phyloP scores from a whole-genome alignment of 306 rosid species.

The Luffa acutangula region DNA sequence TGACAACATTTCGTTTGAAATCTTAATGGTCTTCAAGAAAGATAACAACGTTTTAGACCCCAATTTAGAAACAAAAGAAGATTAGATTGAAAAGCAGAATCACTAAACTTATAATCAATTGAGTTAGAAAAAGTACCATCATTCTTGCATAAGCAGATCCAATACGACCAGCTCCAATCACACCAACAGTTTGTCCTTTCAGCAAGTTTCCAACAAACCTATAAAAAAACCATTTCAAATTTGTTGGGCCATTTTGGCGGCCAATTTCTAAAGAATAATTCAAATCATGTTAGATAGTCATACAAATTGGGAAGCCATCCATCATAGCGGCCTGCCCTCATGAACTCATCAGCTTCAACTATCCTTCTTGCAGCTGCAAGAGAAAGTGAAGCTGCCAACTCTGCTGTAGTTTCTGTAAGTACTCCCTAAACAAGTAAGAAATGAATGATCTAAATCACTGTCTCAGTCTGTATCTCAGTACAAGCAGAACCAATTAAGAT shows the following conservation, averaged over 20 bases:
- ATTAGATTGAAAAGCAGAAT: neutral
- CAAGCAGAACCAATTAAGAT: neutral
- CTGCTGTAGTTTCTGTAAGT: slow-evolving; percentile 96
- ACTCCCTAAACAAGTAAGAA: slow-evolving; percentile 62
- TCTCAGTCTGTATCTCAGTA: neutral
- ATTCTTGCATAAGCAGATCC: slow-evolving; percentile 99
- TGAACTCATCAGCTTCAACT: slow-evolving; percentile 96
- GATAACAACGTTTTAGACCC: neutral
- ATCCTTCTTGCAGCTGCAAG: slow-evolving; percentile 92
- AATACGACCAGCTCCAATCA: slow-evolving; percentile 97
- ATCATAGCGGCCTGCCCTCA: slow-evolving; percentile 94
- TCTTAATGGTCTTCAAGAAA: neutral
- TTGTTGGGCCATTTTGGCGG: neutral
- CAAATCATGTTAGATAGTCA: slow-evolving; percentile 9
- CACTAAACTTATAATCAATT: neutral
- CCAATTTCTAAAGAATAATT: neutral
- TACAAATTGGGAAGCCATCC: slow-evolving; percentile 99
- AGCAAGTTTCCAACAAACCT: slow-evolving; percentile 96
- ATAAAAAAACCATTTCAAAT: neutral
- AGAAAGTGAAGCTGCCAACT: slow-evolving; percentile 88
- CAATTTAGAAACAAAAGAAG: neutral
- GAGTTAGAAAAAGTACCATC: slow-evolving; percentile 49
- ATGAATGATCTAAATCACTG: neutral
- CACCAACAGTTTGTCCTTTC: slow-evolving; percentile 97
- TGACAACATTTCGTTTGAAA: neutral